Base-by-base conservation (phyloP, 768 basidiomycete species). In the Cubamyces lactineus region DNA sequence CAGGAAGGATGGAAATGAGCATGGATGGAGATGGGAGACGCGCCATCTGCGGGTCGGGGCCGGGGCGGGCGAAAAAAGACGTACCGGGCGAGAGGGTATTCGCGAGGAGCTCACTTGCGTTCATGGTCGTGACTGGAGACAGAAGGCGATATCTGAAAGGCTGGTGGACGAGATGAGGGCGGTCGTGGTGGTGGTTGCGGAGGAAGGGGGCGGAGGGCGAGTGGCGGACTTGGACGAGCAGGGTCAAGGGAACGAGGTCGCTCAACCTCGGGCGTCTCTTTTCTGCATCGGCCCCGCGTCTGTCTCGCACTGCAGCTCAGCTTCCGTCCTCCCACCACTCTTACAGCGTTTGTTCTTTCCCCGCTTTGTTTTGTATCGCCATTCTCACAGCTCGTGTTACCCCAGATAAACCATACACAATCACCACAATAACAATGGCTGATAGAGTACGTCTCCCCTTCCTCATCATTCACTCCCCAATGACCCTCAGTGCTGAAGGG, bases 51-150 rank as follows among this genome's bases (percentile, higher is more conserved):
- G 48, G 53, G n/a, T 53, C 34, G 58, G 63, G 40, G 46, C 53
- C 38, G 58, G 64, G 76, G 71, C 77, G 74, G 75, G 71, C 39
- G 57, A 62, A 63, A 62, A 66, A 72, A 68, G 75, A 77, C 86
- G 70, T 72, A 94, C 94, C 92, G 48, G 92, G 81, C 62, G 94
- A 96, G 69, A 98, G 88, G 71, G 96, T 89, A 80, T 96, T 94
- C 68, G 90, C 86, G 72, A 98, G 87, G 63, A 98, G 87, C 75
- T 92, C 87, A 59, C 86, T 88, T 67, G 93, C 92, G 82, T 93
- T 93, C 94, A 96, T 96, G 72, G 78, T 83, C 74, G 75, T 73
- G 53, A 64, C 30, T 38, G 50, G 67, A 67, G 54, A 67, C 52
- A 59, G 46, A 52, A 65, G 61, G 59, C 65, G 38, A 8, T 38